Evolutionary conservation across 805 yeast genomes (phyloP), one percentile per base, ranked within the genome.

Genomic region (Jamesozyma lodderae): DNA sequence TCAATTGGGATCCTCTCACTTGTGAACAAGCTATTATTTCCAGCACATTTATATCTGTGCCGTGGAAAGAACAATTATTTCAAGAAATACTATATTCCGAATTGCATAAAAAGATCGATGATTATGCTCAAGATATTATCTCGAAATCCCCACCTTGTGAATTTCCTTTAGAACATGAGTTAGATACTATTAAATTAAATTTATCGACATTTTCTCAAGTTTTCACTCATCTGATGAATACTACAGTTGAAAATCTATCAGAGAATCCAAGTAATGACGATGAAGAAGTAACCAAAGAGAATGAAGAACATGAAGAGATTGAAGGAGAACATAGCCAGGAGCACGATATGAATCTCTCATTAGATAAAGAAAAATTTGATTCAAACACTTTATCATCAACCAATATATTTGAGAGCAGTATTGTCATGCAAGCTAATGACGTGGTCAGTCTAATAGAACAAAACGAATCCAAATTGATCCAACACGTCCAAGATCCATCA

Each of bases 61-160:
- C 56, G 2, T 50, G 54, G 54, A 44, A 46, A 15, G 45, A 46
- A 22, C 39, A 43, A n/a, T 22, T 49, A 4, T 42, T 49, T 23
- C 51, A 44, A 36, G 38, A 29, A n/a, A 22, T 14, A 17, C 27
- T 48, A 17, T 20, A 34, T 6, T 20, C 36, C 8, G 42, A 39
- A 14, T 32, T 42, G 24, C 40, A 32, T 25, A 27, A 38, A 13
- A 33, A 35, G n/a, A 37, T 45, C 2, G 10, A 14, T n/a, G 33
- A 34, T 7, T 28, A 28, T 15, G 22, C 28, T 6, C 39, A 37
- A 14, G 41, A 36, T 27, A 36, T 45, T 6, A 40, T 48, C 18
- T 38, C 40, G 29, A 30, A 37, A 8, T 31, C 44, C 8, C 34
- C 36, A 13, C n/a, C n/a, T n/a, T 42, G 42, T 23, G 23, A 35